Conservation (phyloP, 2,329 filamentous ascomycete genomes). For the Lasiodiplodia hormozganensis region DNA sequence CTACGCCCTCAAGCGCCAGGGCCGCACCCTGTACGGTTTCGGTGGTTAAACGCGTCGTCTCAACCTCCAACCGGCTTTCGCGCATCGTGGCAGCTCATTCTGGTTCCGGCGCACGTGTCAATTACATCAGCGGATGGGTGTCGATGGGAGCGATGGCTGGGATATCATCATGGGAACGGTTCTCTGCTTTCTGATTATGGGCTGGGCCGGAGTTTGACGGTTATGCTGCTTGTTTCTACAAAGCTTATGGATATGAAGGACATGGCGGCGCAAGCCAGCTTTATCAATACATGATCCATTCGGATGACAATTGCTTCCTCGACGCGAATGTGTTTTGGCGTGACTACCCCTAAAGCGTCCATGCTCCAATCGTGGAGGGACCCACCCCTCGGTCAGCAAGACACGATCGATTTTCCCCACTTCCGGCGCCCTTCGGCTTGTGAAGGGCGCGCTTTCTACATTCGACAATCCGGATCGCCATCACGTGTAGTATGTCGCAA, state of each 20-base stretch:
- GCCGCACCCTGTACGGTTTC: constrained; percentile 72
- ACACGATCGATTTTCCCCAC: neutral
- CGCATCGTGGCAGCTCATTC: constrained; percentile 13
- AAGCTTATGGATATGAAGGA: constrained; percentile 17
- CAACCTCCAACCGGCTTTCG: constrained; percentile 9
- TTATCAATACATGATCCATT: constrained; percentile 25
- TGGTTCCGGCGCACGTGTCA: constrained; percentile 24
- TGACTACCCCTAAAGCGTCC: neutral
- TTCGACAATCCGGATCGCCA: neutral
- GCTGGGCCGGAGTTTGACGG: constrained; percentile 12
- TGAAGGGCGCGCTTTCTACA: constrained; percentile 11
- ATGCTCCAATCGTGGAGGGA: neutral
- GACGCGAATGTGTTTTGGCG: neutral
- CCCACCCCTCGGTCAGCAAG: neutral
- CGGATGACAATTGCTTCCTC: neutral
- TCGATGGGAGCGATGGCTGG: constrained; percentile 10
- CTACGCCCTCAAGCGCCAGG: constrained; percentile 69
- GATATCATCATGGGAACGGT: constrained; percentile 21
- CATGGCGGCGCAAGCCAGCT: constrained; percentile 19
- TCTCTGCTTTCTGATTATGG: constrained; percentile 17
- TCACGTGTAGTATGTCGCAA: constrained; percentile 9
- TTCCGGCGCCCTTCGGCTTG: neutral
- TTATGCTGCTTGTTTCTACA: constrained; percentile 13
- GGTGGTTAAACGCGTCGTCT: constrained; percentile 60
- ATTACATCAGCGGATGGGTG: constrained; percentile 18